These are phyloP conservation scores for Pachysandra terminalis DNA, from an alignment of 164 flowering plant species.

Conservation along the genomic window DNA sequence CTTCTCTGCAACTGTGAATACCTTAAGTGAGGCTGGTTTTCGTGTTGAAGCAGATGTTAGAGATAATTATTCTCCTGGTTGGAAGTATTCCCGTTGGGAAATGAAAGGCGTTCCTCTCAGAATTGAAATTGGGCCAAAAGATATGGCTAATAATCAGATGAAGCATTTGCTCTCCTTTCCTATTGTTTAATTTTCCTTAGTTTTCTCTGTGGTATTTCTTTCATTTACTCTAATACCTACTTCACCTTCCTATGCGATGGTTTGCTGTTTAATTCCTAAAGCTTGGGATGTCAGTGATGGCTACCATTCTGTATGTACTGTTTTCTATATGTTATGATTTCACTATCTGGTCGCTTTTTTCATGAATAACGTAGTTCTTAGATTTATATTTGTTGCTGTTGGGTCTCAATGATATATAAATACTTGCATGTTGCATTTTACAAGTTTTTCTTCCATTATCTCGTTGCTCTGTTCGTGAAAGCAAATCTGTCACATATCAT, in stretches of 20 bases:
- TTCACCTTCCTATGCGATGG: not conserved
- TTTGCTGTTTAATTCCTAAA: too few relatives aligned
- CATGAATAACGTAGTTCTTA: too few relatives aligned
- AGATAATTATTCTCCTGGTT: conserved; percentile 93
- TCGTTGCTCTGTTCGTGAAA: too few relatives aligned
- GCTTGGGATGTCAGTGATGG: too few relatives aligned
- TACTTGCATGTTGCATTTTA: too few relatives aligned
- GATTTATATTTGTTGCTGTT: too few relatives aligned
- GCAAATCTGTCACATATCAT: too few relatives aligned
- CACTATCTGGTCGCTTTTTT: too few relatives aligned
- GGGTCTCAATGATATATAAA: too few relatives aligned
- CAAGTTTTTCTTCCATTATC: too few relatives aligned
- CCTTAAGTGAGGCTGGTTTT: conserved; percentile 60
- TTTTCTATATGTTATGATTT: too few relatives aligned
- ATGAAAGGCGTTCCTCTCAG: conserved; percentile 96
- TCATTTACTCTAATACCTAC: not conserved
- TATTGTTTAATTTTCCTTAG: not conserved
- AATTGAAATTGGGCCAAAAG: conserved; percentile 95
- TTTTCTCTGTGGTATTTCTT: not conserved
- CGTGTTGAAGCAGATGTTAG: conserved; percentile 72
- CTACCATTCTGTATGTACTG: too few relatives aligned
- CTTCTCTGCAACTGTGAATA: conserved; percentile 59
- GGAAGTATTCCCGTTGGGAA: conserved; percentile 98
- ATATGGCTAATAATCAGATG: conserved; percentile 84
- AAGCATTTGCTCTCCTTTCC: not conserved